Evolutionary conservation across 805 yeast species (phyloP), one percentile per base, ranked within the genome.

Genomic region (Suhomyces kilbournensis): DNA sequence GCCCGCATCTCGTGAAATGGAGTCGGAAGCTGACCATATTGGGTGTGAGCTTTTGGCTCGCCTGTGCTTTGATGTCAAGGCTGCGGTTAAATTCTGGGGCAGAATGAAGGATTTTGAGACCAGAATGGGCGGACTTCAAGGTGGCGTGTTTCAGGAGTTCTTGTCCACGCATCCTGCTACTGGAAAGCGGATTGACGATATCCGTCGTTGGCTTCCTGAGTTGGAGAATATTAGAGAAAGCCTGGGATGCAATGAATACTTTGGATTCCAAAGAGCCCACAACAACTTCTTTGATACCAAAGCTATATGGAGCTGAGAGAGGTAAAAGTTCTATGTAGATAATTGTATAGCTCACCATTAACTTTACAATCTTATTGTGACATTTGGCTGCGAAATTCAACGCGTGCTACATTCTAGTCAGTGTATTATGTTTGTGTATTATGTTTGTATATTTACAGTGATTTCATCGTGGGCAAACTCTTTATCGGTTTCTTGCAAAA

Each of bases 1-100:
- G 80, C 97, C 97, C 0, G 88, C 96, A 0, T 88, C 96, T 0
- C 77, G 99, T 61, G 90, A 83, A 53, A 90, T 90, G 97, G 99
- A 94, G 69, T 80, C 90, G 0, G 99, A 94, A 67, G 98, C 99
- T 0, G 99, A 94, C 69, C 85, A 86, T 61, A 92, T 94, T 28
- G 99, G 99, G 0, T 73, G 94, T 54, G 86, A 90, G 84, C 76
- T 93, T 58, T 89, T 93, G 97, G 82, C 97, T 2, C 75, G 84
- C 53, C 96, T 96, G 46, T 94, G 99, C 66, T 94, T 78, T 67
- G 73, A 92, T 56, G 91, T 97, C 5, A 70, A 71, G 15, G 90
- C 85, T 58, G 87, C 97, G 0, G 81, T 86, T 0, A 72, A 71
- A 9, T 78, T 94, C 52, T 94, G 99, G 99, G 68, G 77, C 49